These are phyloP conservation scores for Spathaspora jeffriesii DNA, from an alignment of 1,139 yeast species.

Conservation along the genomic window DNA sequence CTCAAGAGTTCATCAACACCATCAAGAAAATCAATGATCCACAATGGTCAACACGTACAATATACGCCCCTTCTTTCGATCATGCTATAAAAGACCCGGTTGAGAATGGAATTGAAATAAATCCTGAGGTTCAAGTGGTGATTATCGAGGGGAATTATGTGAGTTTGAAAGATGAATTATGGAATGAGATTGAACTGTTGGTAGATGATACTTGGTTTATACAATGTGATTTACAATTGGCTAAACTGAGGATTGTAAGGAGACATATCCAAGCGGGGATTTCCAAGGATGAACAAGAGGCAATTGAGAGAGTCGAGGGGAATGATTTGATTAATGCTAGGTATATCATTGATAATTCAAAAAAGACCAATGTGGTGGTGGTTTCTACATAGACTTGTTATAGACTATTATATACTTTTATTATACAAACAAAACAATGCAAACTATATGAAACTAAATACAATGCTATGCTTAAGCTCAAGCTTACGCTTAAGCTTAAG, in stretches of 20 bases:
- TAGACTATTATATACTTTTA: background rate
- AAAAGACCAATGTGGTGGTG: slow-evolving; percentile 20
- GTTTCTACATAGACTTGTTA: slow-evolving; percentile 4
- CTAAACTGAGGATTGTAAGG: slow-evolving; percentile 59
- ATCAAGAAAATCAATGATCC: slow-evolving; percentile 21
- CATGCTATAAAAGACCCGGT: slow-evolving; percentile 71
- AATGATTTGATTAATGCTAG: slow-evolving; percentile 75
- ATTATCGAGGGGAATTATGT: slow-evolving; percentile 70
- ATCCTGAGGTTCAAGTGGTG: slow-evolving; percentile 46
- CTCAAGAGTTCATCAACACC: slow-evolving; percentile 33
- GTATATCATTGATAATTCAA: slow-evolving; percentile 47
- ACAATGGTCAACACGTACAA: slow-evolving; percentile 19
- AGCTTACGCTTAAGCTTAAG: background rate
- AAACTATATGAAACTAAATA: slow-evolving; percentile 1
- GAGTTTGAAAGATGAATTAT: slow-evolving; percentile 46
- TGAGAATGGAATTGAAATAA: slow-evolving; percentile 47
- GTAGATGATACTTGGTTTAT: slow-evolving; percentile 49
- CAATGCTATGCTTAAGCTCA: background rate
- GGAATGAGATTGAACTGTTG: slow-evolving; percentile 44
- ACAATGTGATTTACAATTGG: slow-evolving; percentile 43
- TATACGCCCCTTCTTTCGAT: slow-evolving; percentile 71
- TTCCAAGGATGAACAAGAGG: slow-evolving; percentile 54
- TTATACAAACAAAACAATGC: background rate
- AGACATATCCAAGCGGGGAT: slow-evolving; percentile 78
- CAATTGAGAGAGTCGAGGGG: slow-evolving; percentile 58